Evolutionary conservation across 2,329 filamentous ascomycete genomes (phyloP).

Genomic region (Dothistroma septosporum): DNA sequence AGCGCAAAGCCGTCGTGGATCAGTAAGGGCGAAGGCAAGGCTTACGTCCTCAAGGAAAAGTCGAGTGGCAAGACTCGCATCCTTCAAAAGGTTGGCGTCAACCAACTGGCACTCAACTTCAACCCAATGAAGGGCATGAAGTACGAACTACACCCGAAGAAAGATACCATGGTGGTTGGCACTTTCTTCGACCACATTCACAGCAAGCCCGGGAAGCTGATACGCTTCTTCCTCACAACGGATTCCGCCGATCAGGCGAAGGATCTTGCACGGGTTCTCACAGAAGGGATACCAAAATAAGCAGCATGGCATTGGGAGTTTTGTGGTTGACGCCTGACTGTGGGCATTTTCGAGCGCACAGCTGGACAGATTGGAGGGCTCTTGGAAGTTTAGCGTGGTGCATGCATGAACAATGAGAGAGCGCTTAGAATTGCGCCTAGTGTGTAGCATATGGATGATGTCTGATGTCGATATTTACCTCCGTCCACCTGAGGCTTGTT

Average conservation of each 20-base stretch:
- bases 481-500: background rate
- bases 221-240: constrained; percentile 8
- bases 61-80: constrained; percentile 63
- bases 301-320: constrained; percentile 2
- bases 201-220: constrained; percentile 7
- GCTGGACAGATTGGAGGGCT: background rate
- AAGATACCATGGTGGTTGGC: constrained; percentile 16
- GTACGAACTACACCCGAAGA: constrained; percentile 20
- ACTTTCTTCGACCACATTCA: constrained; percentile 23
- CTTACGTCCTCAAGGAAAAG: constrained; percentile 71
- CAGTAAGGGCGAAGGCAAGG: constrained; percentile 65
- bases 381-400: background rate
- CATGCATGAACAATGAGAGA: background rate
- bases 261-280: constrained; percentile 6
- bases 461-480: background rate
- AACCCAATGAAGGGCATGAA: constrained; percentile 15
- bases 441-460: constrained; percentile 3
- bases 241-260: constrained; percentile 8
- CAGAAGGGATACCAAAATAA: constrained; percentile 5
- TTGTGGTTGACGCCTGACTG: background rate
- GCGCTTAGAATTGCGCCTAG: background rate
- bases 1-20: constrained; percentile 61
- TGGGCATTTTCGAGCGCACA: background rate
- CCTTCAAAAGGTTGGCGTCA: constrained; percentile 57
- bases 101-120: constrained; percentile 20